phyloP scores from a whole-genome alignment of 257 asterid genomes.

The Paraleonurus japonicus region DNA sequence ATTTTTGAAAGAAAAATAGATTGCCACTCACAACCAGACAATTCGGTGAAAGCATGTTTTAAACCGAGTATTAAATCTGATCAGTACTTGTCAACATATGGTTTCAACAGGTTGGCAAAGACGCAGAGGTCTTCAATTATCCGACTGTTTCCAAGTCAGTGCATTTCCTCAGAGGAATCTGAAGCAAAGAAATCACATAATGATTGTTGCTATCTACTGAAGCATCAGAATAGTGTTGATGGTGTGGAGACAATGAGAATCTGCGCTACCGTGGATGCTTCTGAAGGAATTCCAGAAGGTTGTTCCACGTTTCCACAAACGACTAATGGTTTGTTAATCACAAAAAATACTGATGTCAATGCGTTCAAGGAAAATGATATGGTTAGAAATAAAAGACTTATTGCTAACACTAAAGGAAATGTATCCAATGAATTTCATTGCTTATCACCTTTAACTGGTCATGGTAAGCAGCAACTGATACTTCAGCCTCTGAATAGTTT shows the following conservation, averaged over 20 bases:
- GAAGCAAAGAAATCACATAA: too few species aligned
- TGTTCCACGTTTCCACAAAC: slow-evolving; percentile 43
- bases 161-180: too few species aligned
- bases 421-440: slow-evolving; percentile 21
- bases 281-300: slow-evolving; percentile 23
- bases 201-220: too few species aligned
- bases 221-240: slow-evolving; percentile 34
- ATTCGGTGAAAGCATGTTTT: slow-evolving; percentile 18
- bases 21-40: slow-evolving; percentile 14
- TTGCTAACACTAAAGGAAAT: slow-evolving; percentile 26
- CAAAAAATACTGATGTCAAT: slow-evolving; percentile 34
- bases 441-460: slow-evolving; percentile 32
- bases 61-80: slow-evolving; percentile 24
- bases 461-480: slow-evolving; percentile 26
- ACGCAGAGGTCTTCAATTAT: slow-evolving; percentile 15
- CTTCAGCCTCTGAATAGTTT: slow-evolving; percentile 32
- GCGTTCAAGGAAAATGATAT: slow-evolving; percentile 28
- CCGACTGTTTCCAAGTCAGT: too few species aligned
- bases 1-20: slow-evolving; percentile 25
- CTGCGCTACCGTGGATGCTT: neutral
- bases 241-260: too few species aligned
- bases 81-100: slow-evolving; percentile 14
- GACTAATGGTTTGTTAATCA: slow-evolving; percentile 34
- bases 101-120: slow-evolving; percentile 18
- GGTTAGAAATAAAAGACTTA: slow-evolving; percentile 19